phyloP scores from a whole-genome alignment of 2,329 filamentous ascomycete genomes.

The Aspergillus piperis region DNA sequence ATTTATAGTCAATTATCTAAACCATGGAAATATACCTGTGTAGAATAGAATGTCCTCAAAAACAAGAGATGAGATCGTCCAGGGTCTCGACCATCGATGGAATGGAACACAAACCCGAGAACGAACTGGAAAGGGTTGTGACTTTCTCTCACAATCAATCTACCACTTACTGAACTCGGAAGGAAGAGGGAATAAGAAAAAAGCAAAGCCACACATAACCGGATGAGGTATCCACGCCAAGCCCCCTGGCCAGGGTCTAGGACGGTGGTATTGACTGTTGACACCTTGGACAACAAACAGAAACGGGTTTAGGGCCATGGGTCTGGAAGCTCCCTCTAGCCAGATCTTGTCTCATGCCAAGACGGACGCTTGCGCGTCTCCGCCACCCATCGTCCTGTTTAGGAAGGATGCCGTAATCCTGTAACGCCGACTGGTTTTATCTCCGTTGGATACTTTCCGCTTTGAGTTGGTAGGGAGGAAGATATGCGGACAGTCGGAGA shows the following conservation, averaged over 20 bases:
- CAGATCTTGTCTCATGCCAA: slow-evolving; percentile 37
- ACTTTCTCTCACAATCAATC: too few species aligned
- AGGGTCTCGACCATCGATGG: neutral
- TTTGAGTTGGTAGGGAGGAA: neutral
- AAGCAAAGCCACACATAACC: neutral
- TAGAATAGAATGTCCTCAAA: neutral
- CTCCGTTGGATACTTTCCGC: slow-evolving; percentile 11
- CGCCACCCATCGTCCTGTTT: slow-evolving; percentile 25
- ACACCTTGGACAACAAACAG: slow-evolving; percentile 3
- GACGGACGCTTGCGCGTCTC: slow-evolving; percentile 45
- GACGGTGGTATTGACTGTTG: slow-evolving; percentile 11
- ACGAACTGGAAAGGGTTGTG: neutral
- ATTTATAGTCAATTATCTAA: too few species aligned
- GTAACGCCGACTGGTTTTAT: slow-evolving; percentile 19
- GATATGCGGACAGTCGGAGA: neutral
- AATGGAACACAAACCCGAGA: neutral
- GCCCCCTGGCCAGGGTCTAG: slow-evolving; percentile 26
- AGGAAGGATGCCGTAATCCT: slow-evolving; percentile 21
- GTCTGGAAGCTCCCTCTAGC: slow-evolving; percentile 25
- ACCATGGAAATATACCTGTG: too few species aligned
- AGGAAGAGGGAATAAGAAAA: neutral
- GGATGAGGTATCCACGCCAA: slow-evolving; percentile 18
- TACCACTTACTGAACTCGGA: neutral
- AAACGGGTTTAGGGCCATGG: slow-evolving; percentile 29
- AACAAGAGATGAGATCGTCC: neutral